Conservation (phyloP, 805 yeast genomes). For the Yarrowia sp. region DNA sequence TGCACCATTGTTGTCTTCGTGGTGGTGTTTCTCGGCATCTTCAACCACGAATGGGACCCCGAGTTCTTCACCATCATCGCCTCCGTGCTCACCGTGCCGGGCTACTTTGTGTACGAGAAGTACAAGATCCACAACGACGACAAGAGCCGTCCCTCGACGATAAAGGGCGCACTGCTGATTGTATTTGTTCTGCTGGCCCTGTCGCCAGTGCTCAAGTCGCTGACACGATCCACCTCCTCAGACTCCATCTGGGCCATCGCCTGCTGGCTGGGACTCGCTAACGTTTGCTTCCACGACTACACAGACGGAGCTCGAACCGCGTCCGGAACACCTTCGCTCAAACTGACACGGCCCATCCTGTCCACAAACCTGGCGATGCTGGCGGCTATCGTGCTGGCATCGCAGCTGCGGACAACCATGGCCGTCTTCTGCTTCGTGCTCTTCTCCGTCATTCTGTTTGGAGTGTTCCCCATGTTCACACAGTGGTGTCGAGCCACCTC, state of each 20-base stretch:
- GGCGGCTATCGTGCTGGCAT: constrained; percentile 85
- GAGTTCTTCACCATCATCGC: constrained; percentile 36
- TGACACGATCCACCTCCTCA: constrained; percentile 83
- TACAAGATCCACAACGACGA: constrained; percentile 19
- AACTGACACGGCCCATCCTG: constrained; percentile 47
- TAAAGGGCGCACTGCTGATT: constrained; percentile 69
- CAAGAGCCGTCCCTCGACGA: constrained; percentile 34
- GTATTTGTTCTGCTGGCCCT: constrained; percentile 69
- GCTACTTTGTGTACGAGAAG: constrained; percentile 35
- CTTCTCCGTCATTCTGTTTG: constrained; percentile 66
- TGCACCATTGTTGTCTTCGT: constrained; percentile 62
- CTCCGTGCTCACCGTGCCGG: constrained; percentile 36
- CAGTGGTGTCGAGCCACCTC: constrained; percentile 51
- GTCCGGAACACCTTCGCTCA: constrained; percentile 30
- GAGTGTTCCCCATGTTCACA: constrained; percentile 69
- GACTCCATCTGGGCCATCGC: constrained; percentile 95
- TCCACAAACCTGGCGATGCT: constrained; percentile 82
- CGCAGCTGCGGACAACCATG: constrained; percentile 71
- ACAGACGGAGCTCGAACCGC: constrained; percentile 31
- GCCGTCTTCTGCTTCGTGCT: constrained; percentile 82
- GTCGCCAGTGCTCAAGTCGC: constrained; percentile 85
- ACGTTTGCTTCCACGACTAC: constrained; percentile 67
- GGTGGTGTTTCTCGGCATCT: constrained; percentile 62
- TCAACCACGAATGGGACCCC: constrained; percentile 37
- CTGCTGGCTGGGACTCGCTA: constrained; percentile 70